Evolutionary conservation across 2,329 filamentous ascomycete genomes (phyloP).

Genomic region (Penicillium thymicola): DNA sequence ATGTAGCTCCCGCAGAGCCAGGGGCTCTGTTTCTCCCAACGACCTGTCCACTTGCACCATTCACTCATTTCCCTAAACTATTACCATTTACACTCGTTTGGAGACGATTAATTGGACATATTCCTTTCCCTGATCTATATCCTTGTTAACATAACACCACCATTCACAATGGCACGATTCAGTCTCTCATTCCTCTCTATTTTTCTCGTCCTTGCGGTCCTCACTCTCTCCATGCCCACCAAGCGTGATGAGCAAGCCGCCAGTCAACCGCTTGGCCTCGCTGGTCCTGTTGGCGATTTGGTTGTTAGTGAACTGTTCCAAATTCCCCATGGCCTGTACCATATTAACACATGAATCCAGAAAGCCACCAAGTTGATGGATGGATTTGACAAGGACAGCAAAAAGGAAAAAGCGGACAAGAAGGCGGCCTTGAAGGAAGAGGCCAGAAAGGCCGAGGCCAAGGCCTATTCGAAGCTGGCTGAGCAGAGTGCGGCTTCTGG

Average conservation of each 20-base stretch:
- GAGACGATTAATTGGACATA: conserved; percentile 7
- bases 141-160: conserved; percentile 1
- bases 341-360: conserved; percentile 10
- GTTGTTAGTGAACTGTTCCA: conserved; percentile 12
- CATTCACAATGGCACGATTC: conserved; percentile 32
- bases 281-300: conserved; percentile 12
- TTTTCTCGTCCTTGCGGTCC: conserved; percentile 29
- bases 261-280: conserved; percentile 2
- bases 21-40: background rate
- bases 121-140: conserved; percentile 3
- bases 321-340: background rate
- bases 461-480: background rate
- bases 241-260: conserved; percentile 13
- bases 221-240: conserved; percentile 30
- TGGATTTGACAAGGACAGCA: conserved; percentile 9
- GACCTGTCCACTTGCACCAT: background rate
- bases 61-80: conserved; percentile 6
- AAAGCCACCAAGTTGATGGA: conserved; percentile 17
- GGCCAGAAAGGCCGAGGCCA: conserved; percentile 4
- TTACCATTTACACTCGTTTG: conserved; percentile 12
- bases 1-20: background rate
- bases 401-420: conserved; percentile 1
- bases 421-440: conserved; percentile 9
- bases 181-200: conserved; percentile 29
- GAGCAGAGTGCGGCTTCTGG: background rate